phyloP scores from a whole-genome alignment of 1,284 basidiomycete species.

The Heterobasidion annosum region DNA sequence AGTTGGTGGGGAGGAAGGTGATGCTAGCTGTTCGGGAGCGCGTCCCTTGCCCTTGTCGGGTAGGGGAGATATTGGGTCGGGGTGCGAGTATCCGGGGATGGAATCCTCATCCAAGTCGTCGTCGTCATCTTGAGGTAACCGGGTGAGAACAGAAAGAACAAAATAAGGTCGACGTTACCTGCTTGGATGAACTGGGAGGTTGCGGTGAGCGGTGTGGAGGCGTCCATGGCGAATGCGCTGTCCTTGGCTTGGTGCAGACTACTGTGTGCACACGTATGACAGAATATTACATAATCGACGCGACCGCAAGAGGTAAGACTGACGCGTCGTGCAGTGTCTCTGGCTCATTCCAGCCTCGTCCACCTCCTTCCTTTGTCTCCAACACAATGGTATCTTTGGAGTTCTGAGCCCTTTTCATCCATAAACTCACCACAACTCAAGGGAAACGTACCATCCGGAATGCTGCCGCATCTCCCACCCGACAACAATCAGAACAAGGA shows the following conservation, averaged over 20 bases:
- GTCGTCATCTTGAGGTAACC: slow-evolving; percentile 46
- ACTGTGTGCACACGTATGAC: slow-evolving; percentile 5
- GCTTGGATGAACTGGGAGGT: slow-evolving; percentile 71
- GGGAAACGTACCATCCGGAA: slow-evolving; percentile 78
- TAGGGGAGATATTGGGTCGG: slow-evolving; percentile 39
- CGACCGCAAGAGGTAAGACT: slow-evolving; percentile 21
- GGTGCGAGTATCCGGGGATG: slow-evolving; percentile 56
- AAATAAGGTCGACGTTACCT: slow-evolving; percentile 25
- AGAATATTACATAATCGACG: slow-evolving; percentile 7
- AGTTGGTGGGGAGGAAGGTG: slow-evolving; percentile 21
- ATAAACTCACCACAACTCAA: slow-evolving; percentile 18
- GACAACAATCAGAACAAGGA: slow-evolving; percentile 7
- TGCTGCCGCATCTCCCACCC: slow-evolving; percentile 34
- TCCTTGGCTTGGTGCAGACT: background rate
- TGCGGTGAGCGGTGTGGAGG: slow-evolving; percentile 44
- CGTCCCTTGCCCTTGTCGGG: slow-evolving; percentile 63
- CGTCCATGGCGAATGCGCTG: slow-evolving; percentile 13
- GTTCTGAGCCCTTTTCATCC: background rate
- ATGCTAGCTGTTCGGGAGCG: slow-evolving; percentile 47
- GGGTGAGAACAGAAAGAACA: background rate
- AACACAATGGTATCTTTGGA: slow-evolving; percentile 15
- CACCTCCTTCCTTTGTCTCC: background rate
- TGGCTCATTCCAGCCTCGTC: slow-evolving; percentile 7
- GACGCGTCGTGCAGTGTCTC: slow-evolving; percentile 44
- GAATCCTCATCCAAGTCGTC: slow-evolving; percentile 72